Evolutionary conservation across 768 basidiomycete genomes (phyloP).

Genomic region (Naematelia aurantialba): DNA sequence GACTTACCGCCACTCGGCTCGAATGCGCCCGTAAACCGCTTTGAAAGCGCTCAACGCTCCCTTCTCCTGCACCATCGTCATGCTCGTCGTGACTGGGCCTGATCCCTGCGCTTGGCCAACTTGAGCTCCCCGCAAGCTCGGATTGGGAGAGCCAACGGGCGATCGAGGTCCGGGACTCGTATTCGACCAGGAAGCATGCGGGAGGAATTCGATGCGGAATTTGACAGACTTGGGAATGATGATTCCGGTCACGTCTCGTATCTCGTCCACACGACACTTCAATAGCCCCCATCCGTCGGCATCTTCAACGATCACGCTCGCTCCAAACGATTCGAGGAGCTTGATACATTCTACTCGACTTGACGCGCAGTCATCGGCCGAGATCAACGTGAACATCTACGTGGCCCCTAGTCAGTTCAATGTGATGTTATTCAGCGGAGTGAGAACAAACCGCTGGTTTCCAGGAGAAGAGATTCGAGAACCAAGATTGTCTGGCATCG

Average conservation of each 20-base stretch:
- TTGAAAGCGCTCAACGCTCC: constrained; percentile 78
- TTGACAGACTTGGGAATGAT: constrained; percentile 64
- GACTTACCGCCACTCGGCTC: constrained; percentile 63
- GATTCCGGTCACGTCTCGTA: constrained; percentile 54
- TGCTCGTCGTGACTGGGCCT: constrained; percentile 52
- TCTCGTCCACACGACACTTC: constrained; percentile 72
- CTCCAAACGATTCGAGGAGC: constrained; percentile 69
- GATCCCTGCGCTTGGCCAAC: not conserved
- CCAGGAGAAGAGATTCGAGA: constrained; percentile 80
- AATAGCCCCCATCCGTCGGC: constrained; percentile 64
- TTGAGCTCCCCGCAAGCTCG: not conserved
- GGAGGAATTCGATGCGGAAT: constrained; percentile 75
- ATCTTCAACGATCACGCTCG: constrained; percentile 64
- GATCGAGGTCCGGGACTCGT: not conserved
- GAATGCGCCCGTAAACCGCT: constrained; percentile 64
- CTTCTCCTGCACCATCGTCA: constrained; percentile 75
- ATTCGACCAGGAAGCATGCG: constrained; percentile 24
- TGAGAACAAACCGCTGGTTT: constrained; percentile 55
- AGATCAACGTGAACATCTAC: constrained; percentile 49
- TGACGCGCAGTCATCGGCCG: constrained; percentile 53
- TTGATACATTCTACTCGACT: constrained; percentile 72
- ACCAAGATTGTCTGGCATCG: constrained; percentile 66
- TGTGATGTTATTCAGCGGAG: not conserved
- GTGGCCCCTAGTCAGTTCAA: constrained; percentile 8
- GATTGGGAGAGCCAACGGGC: constrained; percentile 7